Conservation (phyloP, 306 rosid species). For the Citrullus amarus region DNA sequence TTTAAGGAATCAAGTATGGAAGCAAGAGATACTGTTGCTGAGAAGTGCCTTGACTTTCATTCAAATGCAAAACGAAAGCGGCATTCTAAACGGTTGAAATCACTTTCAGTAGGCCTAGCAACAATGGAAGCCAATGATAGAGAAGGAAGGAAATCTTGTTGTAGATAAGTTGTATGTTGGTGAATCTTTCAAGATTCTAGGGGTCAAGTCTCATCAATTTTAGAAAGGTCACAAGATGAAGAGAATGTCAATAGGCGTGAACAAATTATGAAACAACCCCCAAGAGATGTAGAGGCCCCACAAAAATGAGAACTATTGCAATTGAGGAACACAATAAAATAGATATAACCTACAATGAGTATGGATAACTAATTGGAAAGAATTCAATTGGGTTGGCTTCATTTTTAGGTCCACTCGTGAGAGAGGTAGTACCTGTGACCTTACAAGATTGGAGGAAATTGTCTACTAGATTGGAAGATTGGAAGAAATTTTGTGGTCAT, state of each 20-base stretch:
- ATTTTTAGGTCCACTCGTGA: background rate
- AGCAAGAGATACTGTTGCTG: background rate
- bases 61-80: background rate
- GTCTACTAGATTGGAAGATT: background rate
- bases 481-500: background rate
- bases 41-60: background rate
- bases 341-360: background rate
- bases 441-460: background rate
- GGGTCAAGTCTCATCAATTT: background rate
- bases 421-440: background rate
- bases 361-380: background rate
- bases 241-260: background rate
- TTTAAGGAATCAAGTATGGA: background rate
- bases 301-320: background rate
- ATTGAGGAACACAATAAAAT: background rate
- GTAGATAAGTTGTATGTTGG: background rate
- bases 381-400: background rate
- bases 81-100: background rate
- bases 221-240: background rate
- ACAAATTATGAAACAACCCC: background rate
- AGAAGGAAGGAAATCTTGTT: background rate
- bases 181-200: background rate
- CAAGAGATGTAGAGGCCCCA: background rate
- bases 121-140: background rate
- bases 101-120: background rate